Evolutionary conservation across 2,329 filamentous ascomycete species (phyloP), one percentile per base, ranked within the genome.

Genomic region (Aureobasidium mangrovei): DNA sequence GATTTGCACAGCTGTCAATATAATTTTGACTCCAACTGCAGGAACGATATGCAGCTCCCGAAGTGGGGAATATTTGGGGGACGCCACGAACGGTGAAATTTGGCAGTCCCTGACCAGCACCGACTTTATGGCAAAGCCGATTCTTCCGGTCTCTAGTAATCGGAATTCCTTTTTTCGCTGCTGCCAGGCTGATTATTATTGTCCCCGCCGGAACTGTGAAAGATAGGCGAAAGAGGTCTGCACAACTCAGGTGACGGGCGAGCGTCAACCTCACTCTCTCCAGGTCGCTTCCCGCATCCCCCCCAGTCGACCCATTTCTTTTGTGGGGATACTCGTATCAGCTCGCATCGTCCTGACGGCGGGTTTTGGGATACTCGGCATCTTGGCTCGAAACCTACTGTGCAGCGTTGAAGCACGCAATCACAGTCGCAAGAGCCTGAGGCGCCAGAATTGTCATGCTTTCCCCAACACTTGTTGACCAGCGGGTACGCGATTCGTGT

Each of bases 401-500:
- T 9, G 26, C 2, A 31, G 9, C 8, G n/a, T 27, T 28, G 28
- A 10, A 51, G 31, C 47, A 51, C 47, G 47, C 47, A 51, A 51
- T 42, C 29, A 28, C 41, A 29, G 7, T 51, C 29, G 18, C 18
- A 18, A 18, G n/a, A 35, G 29, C 29, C 24, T 8, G 24, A 51
- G 47, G 47, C 47, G 42, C 7, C 47, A 33, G 47, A 18, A 18
- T 18, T 18, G 18, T 18, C 47, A 40, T 27, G 28, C 24, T 26
- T n/a, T 18, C 33, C 47, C 47, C 47, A 51, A 42, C 47, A 49
- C n/a, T 49, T 39, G 38, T 12, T 38, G 46, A 49, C 28, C 38
- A 41, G 29, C 26, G 29, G 27, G 29, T 33, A n/a, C 26, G 38
- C 38, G 47, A 51, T 35, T 51, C 47, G 38, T 51, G 47, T 7